These are phyloP conservation scores for Trypanosoma vivax DNA, from an alignment of 208 protist species.

Conservation along the genomic window DNA sequence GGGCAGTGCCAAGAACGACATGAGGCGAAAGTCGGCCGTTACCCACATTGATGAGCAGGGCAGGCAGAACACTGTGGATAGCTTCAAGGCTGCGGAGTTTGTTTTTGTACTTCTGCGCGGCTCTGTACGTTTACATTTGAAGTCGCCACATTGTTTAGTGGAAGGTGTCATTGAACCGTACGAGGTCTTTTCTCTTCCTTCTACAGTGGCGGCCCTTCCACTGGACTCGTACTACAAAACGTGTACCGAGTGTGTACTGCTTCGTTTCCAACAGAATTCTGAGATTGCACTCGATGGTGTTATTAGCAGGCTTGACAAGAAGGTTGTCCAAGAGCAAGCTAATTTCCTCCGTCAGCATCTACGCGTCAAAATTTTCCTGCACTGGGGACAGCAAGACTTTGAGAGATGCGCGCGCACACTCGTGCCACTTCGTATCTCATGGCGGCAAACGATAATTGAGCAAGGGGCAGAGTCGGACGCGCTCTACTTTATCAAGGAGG, in stretches of 20 bases:
- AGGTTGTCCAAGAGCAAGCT: conserved; percentile 23
- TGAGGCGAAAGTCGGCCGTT: too few relatives aligned
- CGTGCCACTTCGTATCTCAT: conserved; percentile 43
- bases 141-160: conserved; percentile 20
- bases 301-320: conserved; percentile 24
- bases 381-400: conserved; percentile 18
- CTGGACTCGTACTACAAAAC: conserved; percentile 47
- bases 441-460: conserved; percentile 38
- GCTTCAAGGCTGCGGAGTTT: background rate
- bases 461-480: conserved; percentile 47
- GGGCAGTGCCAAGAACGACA: too few relatives aligned
- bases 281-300: conserved; percentile 23
- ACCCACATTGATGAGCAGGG: too few relatives aligned
- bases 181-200: conserved; percentile 46
- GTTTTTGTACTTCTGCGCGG: conserved; percentile 41
- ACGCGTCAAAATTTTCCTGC: conserved; percentile 22
- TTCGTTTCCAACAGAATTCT: conserved; percentile 18
- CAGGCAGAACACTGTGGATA: background rate
- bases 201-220: conserved; percentile 43
- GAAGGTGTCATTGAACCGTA: conserved; percentile 41
- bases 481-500: conserved; percentile 60
- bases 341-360: conserved; percentile 33
- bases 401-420: conserved; percentile 23
- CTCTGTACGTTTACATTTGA: conserved; percentile 19
- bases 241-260: conserved; percentile 31